Conservation (phyloP, 2,329 filamentous ascomycete genomes). For the Setomelanomma holmii region DNA sequence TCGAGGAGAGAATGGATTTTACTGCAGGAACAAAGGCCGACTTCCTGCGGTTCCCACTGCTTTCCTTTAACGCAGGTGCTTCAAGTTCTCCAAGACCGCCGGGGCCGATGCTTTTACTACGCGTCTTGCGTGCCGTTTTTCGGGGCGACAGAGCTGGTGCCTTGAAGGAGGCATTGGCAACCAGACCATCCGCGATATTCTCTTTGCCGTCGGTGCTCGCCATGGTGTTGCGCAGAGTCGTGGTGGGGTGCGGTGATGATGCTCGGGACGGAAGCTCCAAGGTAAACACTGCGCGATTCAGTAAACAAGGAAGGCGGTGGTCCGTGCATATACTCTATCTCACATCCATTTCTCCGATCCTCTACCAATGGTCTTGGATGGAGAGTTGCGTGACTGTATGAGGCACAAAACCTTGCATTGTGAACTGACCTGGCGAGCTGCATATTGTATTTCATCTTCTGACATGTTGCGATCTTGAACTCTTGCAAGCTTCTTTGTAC, state of each 20-base stretch:
- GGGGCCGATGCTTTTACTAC: constrained; percentile 95
- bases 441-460: too few species aligned
- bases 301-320: constrained; percentile 6
- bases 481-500: too few species aligned
- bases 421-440: too few species aligned
- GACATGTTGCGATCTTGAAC: too few species aligned
- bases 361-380: too few species aligned
- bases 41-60: constrained; percentile 78
- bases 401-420: too few species aligned
- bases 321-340: neutral
- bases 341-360: too few species aligned
- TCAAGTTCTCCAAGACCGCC: constrained; percentile 90
- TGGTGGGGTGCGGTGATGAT: constrained; percentile 14
- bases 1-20: constrained; percentile 64
- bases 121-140: constrained; percentile 54
- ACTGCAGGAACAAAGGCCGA: constrained; percentile 59
- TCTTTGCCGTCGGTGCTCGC: constrained; percentile 68
- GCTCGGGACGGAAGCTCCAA: constrained; percentile 8
- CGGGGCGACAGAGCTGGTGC: constrained; percentile 36
- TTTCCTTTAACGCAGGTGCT: constrained; percentile 75
- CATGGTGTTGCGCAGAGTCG: constrained; percentile 31
- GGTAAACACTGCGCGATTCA: constrained; percentile 15
- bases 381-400: too few species aligned
- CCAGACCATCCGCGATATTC: constrained; percentile 62
- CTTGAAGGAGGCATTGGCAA: constrained; percentile 35